Conservation (phyloP, 345 rosid genomes). For the Brassica incana region DNA sequence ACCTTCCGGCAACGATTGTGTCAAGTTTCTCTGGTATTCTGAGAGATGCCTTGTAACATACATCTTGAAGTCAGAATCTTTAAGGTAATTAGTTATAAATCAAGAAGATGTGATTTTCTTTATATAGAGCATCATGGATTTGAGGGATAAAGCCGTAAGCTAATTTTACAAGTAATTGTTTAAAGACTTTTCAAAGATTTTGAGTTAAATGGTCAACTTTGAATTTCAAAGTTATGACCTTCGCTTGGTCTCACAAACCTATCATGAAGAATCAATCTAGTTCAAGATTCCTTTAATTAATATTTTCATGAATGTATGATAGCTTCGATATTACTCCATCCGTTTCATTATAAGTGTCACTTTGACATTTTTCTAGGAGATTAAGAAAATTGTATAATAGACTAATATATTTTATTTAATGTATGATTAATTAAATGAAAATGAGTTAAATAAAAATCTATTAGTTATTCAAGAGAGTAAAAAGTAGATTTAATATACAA, state of each 20-base stretch:
- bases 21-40: conserved; percentile 40
- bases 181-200: conserved; percentile 4
- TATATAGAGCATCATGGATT: neutral
- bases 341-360: no score
- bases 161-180: neutral
- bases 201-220: neutral
- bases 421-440: no score
- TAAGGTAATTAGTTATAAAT: neutral
- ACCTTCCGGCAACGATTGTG: conserved; percentile 45
- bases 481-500: no score
- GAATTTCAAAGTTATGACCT: neutral
- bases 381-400: no score
- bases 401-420: no score
- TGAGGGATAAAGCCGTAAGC: neutral
- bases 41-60: conserved; percentile 44
- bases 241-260: conserved; percentile 1
- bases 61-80: conserved; percentile 14
- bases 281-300: no score
- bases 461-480: no score
- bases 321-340: no score
- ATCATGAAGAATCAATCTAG: neutral
- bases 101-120: neutral
- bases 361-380: no score
- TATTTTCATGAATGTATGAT: neutral
- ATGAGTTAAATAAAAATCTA: no score